A percentile compares a stretch with the other conserved stretches of the same genome.
Evolutionary conservation across 345 rosid genomes (phyloP).

Genomic region (Corymbia maculata): DNA sequence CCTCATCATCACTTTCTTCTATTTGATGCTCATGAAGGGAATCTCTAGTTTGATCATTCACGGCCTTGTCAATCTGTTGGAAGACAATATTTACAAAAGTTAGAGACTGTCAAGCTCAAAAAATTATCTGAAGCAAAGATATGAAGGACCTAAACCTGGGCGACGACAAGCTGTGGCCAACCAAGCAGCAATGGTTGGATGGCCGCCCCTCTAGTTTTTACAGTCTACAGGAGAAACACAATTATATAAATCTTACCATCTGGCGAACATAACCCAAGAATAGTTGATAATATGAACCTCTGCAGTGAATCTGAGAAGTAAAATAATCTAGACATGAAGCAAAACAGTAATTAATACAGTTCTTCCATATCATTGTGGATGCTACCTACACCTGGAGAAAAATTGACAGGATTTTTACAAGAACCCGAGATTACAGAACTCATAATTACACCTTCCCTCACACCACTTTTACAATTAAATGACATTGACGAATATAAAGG

Average conservation of each 20-base stretch:
- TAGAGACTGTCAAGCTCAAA: background rate
- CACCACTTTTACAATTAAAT: background rate
- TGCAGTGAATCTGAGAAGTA: background rate
- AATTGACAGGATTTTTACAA: background rate
- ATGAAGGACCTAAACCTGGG: slow-evolving; percentile 45
- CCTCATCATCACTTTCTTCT: slow-evolving; percentile 47
- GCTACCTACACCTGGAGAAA: background rate
- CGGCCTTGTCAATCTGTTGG: slow-evolving; percentile 59
- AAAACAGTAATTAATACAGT: background rate
- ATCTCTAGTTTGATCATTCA: slow-evolving; percentile 17
- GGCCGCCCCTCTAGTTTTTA: slow-evolving; percentile 44
- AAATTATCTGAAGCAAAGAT: background rate
- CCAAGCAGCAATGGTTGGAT: slow-evolving; percentile 67
- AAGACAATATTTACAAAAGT: background rate
- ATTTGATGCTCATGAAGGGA: slow-evolving; percentile 13
- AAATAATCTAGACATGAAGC: background rate
- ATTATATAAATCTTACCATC: background rate
- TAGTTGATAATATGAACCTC: accelerated
- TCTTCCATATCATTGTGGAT: background rate
- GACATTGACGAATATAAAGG: no score
- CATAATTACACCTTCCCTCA: background rate
- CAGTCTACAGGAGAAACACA: slow-evolving; percentile 25
- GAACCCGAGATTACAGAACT: background rate
- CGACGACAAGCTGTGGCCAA: slow-evolving; percentile 63
- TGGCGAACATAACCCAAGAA: background rate